A percentile compares a stretch with the other conserved stretches of the same genome.
These are phyloP conservation scores for Crepidotus variabilis DNA, from an alignment of 768 basidiomycete species.

Conservation along the genomic window DNA sequence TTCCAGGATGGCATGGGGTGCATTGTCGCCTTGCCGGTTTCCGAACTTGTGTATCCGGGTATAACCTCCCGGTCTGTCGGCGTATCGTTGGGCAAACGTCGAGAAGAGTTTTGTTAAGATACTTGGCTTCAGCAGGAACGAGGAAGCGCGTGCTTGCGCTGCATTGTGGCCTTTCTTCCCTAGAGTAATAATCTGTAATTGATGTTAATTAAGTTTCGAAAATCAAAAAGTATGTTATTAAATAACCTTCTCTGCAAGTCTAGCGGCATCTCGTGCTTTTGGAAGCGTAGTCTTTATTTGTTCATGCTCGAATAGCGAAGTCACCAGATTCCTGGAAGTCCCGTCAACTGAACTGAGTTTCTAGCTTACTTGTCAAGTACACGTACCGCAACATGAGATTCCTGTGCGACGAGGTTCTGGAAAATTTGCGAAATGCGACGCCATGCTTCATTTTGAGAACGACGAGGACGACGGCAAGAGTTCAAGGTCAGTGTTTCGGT, in stretches of 20 bases:
- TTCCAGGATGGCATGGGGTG: slow-evolving; percentile 87
- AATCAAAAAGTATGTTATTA: neutral
- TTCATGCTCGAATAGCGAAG: slow-evolving; percentile 91
- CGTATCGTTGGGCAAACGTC: slow-evolving; percentile 77
- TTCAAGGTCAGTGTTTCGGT: neutral
- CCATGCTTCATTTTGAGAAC: slow-evolving; percentile 81
- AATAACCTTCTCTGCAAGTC: slow-evolving; percentile 86
- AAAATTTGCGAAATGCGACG: slow-evolving; percentile 87
- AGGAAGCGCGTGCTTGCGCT: slow-evolving; percentile 67
- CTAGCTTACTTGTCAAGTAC: neutral
- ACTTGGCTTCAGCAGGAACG: slow-evolving; percentile 71
- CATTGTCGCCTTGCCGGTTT: slow-evolving; percentile 88
- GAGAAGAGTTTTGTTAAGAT: slow-evolving; percentile 82
- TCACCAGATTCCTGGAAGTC: slow-evolving; percentile 78
- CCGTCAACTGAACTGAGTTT: slow-evolving; percentile 6
- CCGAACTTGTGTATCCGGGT: slow-evolving; percentile 92
- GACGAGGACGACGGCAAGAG: slow-evolving; percentile 1
- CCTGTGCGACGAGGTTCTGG: slow-evolving; percentile 87
- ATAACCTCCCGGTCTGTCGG: slow-evolving; percentile 84
- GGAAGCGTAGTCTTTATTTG: slow-evolving; percentile 94
- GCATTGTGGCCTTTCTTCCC: slow-evolving; percentile 81
- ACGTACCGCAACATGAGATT: slow-evolving; percentile 87
- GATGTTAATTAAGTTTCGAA: neutral
- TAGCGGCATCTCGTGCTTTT: slow-evolving; percentile 89
- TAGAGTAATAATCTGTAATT: slow-evolving; percentile 76